These are phyloP conservation scores for Udeniomyces megalosporus DNA, from an alignment of 768 basidiomycete genomes.

Conservation along the genomic window DNA sequence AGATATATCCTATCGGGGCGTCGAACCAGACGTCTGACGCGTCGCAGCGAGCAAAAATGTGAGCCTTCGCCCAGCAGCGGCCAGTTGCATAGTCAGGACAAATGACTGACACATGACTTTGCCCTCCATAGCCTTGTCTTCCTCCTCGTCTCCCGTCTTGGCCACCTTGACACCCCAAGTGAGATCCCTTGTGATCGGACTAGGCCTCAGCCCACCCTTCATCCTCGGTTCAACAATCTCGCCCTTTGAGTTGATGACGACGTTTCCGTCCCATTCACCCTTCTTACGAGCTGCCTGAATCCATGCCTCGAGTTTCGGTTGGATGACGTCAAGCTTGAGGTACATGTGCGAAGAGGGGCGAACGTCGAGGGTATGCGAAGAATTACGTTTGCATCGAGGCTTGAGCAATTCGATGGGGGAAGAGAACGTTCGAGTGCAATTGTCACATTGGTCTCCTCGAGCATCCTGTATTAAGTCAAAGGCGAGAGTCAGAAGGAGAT, in stretches of 20 bases:
- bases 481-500: neutral
- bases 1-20: conserved; percentile 89
- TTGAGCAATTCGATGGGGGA: conserved; percentile 74
- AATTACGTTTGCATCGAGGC: conserved; percentile 82
- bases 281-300: conserved; percentile 58
- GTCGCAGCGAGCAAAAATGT: neutral
- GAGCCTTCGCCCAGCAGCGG: too few species aligned
- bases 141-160: conserved; percentile 43
- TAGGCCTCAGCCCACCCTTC: conserved; percentile 65
- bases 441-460: conserved; percentile 94
- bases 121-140: conserved; percentile 67
- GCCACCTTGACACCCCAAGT: conserved; percentile 95
- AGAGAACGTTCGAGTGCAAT: conserved; percentile 78
- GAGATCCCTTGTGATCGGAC: conserved; percentile 83
- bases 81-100: too few species aligned
- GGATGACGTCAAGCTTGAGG: conserved; percentile 64
- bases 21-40: conserved; percentile 99
- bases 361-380: conserved; percentile 57
- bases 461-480: conserved; percentile 48
- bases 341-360: conserved; percentile 80
- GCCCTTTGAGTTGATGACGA: conserved; percentile 74
- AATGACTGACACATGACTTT: conserved; percentile 82
- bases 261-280: conserved; percentile 86
- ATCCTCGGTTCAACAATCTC: conserved; percentile 77
- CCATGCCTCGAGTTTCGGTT: conserved; percentile 72